phyloP scores from a whole-genome alignment of 768 basidiomycete genomes.

The Tubosaeta brunneosetosa region DNA sequence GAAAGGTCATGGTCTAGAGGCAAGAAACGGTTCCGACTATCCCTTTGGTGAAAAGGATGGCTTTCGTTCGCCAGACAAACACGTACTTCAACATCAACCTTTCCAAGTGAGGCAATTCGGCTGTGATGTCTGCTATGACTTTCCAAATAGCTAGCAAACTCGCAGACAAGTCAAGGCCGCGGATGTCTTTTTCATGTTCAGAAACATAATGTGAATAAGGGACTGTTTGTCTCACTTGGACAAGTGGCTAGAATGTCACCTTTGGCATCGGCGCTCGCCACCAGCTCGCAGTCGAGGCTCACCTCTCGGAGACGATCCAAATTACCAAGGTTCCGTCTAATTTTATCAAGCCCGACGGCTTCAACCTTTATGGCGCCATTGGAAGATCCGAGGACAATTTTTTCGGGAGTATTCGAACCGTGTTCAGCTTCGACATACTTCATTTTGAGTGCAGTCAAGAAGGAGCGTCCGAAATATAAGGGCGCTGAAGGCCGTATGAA shows the following conservation, averaged over 20 bases:
- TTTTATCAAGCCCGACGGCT: conserved; percentile 76
- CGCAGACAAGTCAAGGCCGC: conserved; percentile 75
- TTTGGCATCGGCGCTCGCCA: conserved; percentile 47
- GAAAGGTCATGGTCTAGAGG: conserved; percentile 34
- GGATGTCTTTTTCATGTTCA: conserved; percentile 49
- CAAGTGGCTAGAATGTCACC: conserved; percentile 55
- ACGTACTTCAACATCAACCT: conserved; percentile 77
- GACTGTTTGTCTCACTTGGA: conserved; percentile 50
- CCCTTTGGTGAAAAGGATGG: conserved; percentile 14
- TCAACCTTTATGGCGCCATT: conserved; percentile 80
- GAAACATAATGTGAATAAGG: conserved; percentile 6
- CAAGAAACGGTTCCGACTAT: conserved; percentile 65
- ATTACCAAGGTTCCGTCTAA: conserved; percentile 63
- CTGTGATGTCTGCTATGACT: conserved; percentile 55
- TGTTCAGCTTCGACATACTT: conserved; percentile 74
- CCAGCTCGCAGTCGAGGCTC: conserved; percentile 68
- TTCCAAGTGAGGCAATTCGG: conserved; percentile 57
- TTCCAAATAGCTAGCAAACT: conserved; percentile 75
- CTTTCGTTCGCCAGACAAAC: conserved; percentile 8
- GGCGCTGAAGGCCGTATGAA: conserved; percentile 70
- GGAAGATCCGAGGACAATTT: conserved; percentile 74
- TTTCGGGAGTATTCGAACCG: conserved; percentile 52
- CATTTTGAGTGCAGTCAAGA: conserved; percentile 64
- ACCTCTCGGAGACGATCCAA: conserved; percentile 69
- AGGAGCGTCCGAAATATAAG: conserved; percentile 60